Evolutionary conservation across 164 flowering plant species (phyloP).

Genomic region (Piper betle): DNA sequence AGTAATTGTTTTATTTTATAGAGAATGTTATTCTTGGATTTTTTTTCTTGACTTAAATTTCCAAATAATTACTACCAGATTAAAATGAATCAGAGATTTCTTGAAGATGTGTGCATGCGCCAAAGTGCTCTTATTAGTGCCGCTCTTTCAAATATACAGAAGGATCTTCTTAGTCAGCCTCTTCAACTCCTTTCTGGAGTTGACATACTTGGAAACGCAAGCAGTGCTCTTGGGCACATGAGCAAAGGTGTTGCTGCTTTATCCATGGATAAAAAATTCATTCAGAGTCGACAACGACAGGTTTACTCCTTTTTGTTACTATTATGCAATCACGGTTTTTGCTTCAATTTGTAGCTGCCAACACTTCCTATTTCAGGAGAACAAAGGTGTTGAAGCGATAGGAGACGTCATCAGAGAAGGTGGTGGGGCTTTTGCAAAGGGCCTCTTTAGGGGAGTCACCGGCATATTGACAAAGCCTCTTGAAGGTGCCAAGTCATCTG

Average conservation of each 20-base stretch:
- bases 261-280: conserved; percentile 98
- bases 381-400: conserved; percentile 82
- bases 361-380: conserved; percentile 37
- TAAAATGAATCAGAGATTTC: conserved; percentile 71
- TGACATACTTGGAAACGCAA: conserved; percentile 98
- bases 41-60: background rate
- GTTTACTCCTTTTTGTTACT: conserved; percentile 17
- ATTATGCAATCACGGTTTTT: background rate
- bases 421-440: conserved; percentile 96
- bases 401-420: conserved; percentile 96
- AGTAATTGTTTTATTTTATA: background rate
- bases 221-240: conserved; percentile 99
- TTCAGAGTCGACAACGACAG: conserved; percentile 91
- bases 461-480: conserved; percentile 97
- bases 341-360: background rate
- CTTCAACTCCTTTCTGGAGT: conserved; percentile 94
- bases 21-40: background rate
- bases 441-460: conserved; percentile 88
- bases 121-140: conserved; percentile 67
- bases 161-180: conserved; percentile 95
- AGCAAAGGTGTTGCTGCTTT: conserved; percentile 98
- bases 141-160: conserved; percentile 64
- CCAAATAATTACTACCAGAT: conserved; percentile 31
- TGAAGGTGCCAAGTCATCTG: conserved; percentile 98
- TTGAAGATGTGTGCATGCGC: conserved; percentile 71